Evolutionary conservation across 129 eudicot genomes (phyloP).

Genomic region (Silybum marianum): DNA sequence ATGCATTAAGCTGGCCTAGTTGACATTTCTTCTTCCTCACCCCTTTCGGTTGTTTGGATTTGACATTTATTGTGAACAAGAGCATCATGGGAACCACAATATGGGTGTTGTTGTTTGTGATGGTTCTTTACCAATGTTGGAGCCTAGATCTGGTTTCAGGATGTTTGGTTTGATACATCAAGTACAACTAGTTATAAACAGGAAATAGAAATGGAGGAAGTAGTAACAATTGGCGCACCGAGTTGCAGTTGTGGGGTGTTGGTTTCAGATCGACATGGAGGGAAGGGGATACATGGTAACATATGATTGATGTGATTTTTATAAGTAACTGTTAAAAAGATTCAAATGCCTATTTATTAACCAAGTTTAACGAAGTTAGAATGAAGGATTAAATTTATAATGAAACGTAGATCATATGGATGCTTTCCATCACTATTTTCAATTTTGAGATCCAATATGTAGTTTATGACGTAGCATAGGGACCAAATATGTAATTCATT

Average conservation of each 20-base stretch:
- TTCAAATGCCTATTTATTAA: not conserved
- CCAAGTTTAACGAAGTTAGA: not conserved
- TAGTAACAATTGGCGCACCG: not conserved
- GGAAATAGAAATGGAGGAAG: not conserved
- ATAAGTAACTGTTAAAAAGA: not conserved
- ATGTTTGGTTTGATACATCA: not conserved
- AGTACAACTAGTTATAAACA: not conserved
- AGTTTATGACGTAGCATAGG: not conserved
- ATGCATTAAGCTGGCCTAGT: not conserved
- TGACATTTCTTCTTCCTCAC: not conserved
- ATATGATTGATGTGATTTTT: not conserved
- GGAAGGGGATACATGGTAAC: not conserved
- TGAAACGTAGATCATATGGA: not conserved
- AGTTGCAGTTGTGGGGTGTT: not conserved
- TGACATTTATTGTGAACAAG: not conserved
- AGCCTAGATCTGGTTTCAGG: not conserved
- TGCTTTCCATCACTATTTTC: not conserved
- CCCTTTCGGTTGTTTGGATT: not conserved
- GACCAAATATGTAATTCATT: not conserved
- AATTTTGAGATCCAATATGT: not conserved
- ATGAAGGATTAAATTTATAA: not conserved
- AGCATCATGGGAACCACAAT: not conserved
- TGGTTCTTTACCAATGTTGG: not conserved
- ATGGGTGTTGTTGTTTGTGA: not conserved
- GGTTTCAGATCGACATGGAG: not conserved